Base-by-base conservation (phyloP, 345 rosid genomes). In the Linum usitatissimum region DNA sequence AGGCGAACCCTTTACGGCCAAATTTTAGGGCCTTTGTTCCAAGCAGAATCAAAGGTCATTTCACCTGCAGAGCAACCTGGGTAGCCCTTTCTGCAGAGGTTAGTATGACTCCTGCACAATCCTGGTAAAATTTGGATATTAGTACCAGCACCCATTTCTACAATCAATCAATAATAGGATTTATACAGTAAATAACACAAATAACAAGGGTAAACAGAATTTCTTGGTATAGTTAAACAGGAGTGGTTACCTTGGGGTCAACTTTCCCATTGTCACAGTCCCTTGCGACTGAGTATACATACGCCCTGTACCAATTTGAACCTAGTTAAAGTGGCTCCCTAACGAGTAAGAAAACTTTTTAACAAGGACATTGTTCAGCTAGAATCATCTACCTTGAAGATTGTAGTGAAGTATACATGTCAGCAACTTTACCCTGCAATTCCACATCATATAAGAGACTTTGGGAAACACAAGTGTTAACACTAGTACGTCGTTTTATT, bases 81-180 rank as follows among this genome's bases (percentile, higher is more conserved):
- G 98, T 92, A 65, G 89, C 98, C 76, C 95, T 79, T 85, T 92
- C 98, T 0, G 95, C 93, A 63, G 96, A 90, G 66, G 83, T 82
- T 42, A 89, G 95, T 79, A 92, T 92, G 30, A 78, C 91, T 73
- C 95, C 96, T 0, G 98, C 98, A 34, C 96, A 89, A 59, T 92
- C 98, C 96, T 89, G 86, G 49, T 9, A 54, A 70, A 73, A 62
- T 69, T 18, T 17, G 42, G 7, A 59, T 28, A 42, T 42, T 18
- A 4, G 9, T 49, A n/a, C n/a, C n/a, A n/a, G n/a, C n/a, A n/a
- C n/a, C n/a, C n/a, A n/a, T n/a, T n/a, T n/a, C n/a, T n/a, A n/a
- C n/a, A n/a, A n/a, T n/a, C n/a, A n/a, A n/a, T n/a, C n/a, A n/a
- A n/a, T n/a, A n/a, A n/a, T n/a, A n/a, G n/a, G n/a, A n/a, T n/a